Conservation (phyloP, 2,329 filamentous ascomycete genomes). For the Emergomyces africanus region DNA sequence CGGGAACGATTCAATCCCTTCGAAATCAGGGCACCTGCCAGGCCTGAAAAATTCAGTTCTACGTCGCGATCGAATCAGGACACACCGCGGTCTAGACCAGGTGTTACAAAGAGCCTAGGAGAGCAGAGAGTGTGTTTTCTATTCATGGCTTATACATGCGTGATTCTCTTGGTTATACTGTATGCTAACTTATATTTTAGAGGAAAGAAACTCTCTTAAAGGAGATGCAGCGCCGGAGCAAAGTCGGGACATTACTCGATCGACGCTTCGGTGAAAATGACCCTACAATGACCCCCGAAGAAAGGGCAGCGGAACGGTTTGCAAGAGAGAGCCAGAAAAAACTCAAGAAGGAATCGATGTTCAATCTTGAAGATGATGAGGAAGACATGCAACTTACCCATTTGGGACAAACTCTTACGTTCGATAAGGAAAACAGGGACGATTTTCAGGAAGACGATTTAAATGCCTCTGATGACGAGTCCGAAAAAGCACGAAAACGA, state of each 20-base stretch:
- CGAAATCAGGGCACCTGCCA: conserved; percentile 69
- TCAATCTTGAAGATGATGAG: conserved; percentile 78
- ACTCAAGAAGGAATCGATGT: conserved; percentile 65
- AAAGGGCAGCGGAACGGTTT: conserved; percentile 83
- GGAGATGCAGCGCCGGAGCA: conserved; percentile 80
- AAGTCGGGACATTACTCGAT: conserved; percentile 85
- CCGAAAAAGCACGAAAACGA: conserved; percentile 40
- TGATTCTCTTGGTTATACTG: background rate
- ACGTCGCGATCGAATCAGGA: conserved; percentile 43
- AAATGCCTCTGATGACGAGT: conserved; percentile 41
- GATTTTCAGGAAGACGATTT: conserved; percentile 74
- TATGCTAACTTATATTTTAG: conserved; percentile 25
- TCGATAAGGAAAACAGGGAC: conserved; percentile 46
- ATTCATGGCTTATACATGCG: background rate
- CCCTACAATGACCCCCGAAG: conserved; percentile 82
- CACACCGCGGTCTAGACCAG: conserved; percentile 55
- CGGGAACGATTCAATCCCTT: conserved; percentile 97
- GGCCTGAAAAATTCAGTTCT: conserved; percentile 74
- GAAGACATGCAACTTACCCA: conserved; percentile 66
- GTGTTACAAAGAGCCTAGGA: conserved; percentile 69
- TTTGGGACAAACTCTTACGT: conserved; percentile 59
- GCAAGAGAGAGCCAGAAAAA: conserved; percentile 71
- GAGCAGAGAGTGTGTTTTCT: conserved; percentile 58
- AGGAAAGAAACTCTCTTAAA: conserved; percentile 72
- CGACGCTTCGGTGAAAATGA: conserved; percentile 93